phyloP scores from a whole-genome alignment of 371 early-diverging fungal genomes.

The Syncephalastrum racemosum region DNA sequence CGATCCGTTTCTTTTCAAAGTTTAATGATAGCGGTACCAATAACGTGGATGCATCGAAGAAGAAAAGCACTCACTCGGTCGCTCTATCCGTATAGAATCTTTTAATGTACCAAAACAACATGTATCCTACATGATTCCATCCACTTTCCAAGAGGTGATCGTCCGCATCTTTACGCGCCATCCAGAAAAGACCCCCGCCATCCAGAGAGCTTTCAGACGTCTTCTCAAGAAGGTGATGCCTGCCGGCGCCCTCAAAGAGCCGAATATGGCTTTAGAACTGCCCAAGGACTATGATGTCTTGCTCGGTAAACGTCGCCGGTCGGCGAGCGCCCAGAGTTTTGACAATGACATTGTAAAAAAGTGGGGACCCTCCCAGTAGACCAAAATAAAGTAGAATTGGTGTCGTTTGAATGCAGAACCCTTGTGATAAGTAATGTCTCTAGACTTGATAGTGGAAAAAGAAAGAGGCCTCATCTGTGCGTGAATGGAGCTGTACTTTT shows the following conservation, averaged over 20 bases:
- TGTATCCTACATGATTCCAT: slow-evolving; percentile 74
- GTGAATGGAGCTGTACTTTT: too few species aligned
- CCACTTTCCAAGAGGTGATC: slow-evolving; percentile 68
- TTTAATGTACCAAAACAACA: slow-evolving; percentile 69
- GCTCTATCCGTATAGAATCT: slow-evolving; percentile 32
- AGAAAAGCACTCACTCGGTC: not conserved
- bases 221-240: slow-evolving; percentile 18
- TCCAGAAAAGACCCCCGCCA: slow-evolving; percentile 53
- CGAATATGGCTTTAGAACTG: slow-evolving; percentile 19
- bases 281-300: slow-evolving; percentile 20
- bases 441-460: too few species aligned
- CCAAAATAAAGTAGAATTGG: too few species aligned
- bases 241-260: slow-evolving; percentile 7
- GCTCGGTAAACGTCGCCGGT: slow-evolving; percentile 16
- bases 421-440: too few species aligned
- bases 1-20: slow-evolving; percentile 79
- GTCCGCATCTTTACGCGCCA: slow-evolving; percentile 70
- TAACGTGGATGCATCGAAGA: not conserved
- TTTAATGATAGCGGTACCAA: slow-evolving; percentile 49
- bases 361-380: slow-evolving; percentile 2
- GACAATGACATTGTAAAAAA: slow-evolving; percentile 20
- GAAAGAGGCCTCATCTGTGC: too few species aligned
- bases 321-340: slow-evolving; percentile 10
- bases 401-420: too few species aligned
- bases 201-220: slow-evolving; percentile 59